phyloP scores from a whole-genome alignment of 1,139 yeast genomes.

The Debaryomyces udenii region DNA sequence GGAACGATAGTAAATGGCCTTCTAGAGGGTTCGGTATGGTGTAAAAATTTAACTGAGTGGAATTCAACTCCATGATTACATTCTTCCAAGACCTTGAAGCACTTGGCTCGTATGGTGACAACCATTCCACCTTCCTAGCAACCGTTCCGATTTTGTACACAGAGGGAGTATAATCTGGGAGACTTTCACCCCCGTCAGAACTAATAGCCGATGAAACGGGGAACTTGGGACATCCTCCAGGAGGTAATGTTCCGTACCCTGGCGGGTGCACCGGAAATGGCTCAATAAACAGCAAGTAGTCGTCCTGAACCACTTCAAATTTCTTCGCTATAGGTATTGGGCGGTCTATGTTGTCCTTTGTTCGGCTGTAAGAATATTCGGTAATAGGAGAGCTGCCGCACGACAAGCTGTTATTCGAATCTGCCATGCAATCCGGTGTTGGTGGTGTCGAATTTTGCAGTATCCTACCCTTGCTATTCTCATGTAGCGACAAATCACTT shows the following conservation, averaged over 20 bases:
- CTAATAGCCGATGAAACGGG: conserved; percentile 39
- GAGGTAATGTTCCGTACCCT: conserved; percentile 43
- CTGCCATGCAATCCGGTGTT: conserved; percentile 6
- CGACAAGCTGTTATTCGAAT: background rate
- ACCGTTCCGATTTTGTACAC: conserved; percentile 57
- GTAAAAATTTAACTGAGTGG: conserved; percentile 74
- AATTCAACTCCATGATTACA: conserved; percentile 65
- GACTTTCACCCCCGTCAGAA: conserved; percentile 26
- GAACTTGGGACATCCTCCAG: conserved; percentile 53
- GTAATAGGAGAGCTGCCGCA: background rate
- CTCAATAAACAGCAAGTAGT: conserved; percentile 45
- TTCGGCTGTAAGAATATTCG: background rate
- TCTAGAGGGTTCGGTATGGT: conserved; percentile 40
- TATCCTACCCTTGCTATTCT: background rate
- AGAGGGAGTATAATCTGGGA: conserved; percentile 62
- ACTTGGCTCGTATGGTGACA: conserved; percentile 66
- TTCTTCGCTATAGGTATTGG: background rate
- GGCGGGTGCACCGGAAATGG: conserved; percentile 58
- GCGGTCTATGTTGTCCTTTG: background rate
- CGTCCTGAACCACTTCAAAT: conserved; percentile 17
- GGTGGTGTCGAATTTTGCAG: conserved; percentile 8
- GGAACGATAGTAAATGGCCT: conserved; percentile 28
- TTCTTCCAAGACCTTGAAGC: conserved; percentile 65
- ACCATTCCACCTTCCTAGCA: conserved; percentile 64
- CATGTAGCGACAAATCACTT: conserved; percentile 10